Evolutionary conservation across 2,329 filamentous ascomycete genomes (phyloP), one percentile per base, ranked within the genome.

Genomic region (Cladophialophora carrionii): DNA sequence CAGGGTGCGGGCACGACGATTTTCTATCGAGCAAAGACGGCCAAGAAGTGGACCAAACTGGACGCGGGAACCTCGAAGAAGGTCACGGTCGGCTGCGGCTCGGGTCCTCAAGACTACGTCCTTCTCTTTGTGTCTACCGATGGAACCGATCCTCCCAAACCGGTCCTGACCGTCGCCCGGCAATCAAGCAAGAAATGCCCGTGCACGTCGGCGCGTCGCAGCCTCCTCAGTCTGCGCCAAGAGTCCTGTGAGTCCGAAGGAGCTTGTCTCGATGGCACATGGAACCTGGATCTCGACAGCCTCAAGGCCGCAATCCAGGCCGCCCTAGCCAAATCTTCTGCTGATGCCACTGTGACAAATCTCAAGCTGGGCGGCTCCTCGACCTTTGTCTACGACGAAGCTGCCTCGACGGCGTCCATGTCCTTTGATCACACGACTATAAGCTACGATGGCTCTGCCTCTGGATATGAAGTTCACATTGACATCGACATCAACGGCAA

Each of bases 1-100:
- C 51, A 54, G 17, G 26, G 24, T 26, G 24, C 51, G 2, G 24
- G 29, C 3, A 54, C 51, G 7, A 54, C 26, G 4, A 22, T 54
- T n/a, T 54, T n/a, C 8, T 54, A 54, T 32, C 51, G 51, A n/a
- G 9, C 26, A 10, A 54, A 54, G 51, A 54, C 24, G 22, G 51
- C 20, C 12, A 32, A 32, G 26, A 17, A 4, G 6, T 54, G 51
- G 51, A 31, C 51, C 24, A 54, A 29, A 4, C 7, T 54, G 26
- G 51, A 54, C 24, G 14, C 51, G 17, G 22, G 22, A n/a, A 32
- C 51, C 17, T 10, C 51, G 14, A 17, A 17, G 20, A 29, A 6
- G 51, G 29, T 54, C 24, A 5, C 10, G 2, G 51, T 54, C 51
- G 51, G 51, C 14, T 54, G 51, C 17, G 29, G 51, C 17, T 29